phyloP scores from a whole-genome alignment of 768 basidiomycete genomes.

The Amanita pseudoporphyria region DNA sequence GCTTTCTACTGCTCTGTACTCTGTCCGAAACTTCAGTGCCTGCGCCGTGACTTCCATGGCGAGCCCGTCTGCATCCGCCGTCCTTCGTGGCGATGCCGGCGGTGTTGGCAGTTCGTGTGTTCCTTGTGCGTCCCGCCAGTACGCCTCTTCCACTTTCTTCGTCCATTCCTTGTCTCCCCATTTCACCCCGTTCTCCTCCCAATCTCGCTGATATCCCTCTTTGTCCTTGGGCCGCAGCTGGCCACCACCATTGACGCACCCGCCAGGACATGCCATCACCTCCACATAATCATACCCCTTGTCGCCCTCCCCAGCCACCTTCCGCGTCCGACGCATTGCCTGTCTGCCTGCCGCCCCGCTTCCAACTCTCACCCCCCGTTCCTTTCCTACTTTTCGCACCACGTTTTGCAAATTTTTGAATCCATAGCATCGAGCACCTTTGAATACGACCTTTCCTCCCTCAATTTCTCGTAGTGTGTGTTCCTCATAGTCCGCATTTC shows the following conservation, averaged over 20 bases:
- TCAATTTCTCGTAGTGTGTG: conserved; percentile 38
- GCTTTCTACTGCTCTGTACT: conserved; percentile 79
- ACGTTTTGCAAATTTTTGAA: conserved; percentile 97
- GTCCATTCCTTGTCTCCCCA: conserved; percentile 87
- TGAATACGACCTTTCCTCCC: conserved; percentile 64
- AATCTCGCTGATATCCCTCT: too few relatives aligned
- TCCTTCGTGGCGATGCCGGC: too few relatives aligned
- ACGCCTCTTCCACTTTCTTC: conserved; percentile 67
- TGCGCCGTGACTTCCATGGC: conserved; percentile 25
- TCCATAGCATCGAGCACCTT: conserved; percentile 93
- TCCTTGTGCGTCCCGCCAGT: conserved; percentile 45
- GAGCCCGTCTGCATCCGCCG: too few relatives aligned
- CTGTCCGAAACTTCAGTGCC: conserved; percentile 47
- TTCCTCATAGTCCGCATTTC: conserved; percentile 74
- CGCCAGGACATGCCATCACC: conserved; percentile 98
- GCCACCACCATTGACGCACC: conserved; percentile 96
- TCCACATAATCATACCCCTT: conserved; percentile 82
- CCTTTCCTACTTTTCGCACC: conserved; percentile 85
- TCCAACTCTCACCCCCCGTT: conserved; percentile 64
- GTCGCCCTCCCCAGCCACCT: conserved; percentile 23
- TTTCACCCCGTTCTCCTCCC: conserved; percentile 52
- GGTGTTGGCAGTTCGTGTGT: neutral
- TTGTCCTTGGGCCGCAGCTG: conserved; percentile 43
- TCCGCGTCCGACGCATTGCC: conserved; percentile 14
- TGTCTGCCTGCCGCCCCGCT: conserved; percentile 28